Evolutionary conservation across 164 flowering plant genomes (phyloP).

Genomic region (Akebia trifoliata): DNA sequence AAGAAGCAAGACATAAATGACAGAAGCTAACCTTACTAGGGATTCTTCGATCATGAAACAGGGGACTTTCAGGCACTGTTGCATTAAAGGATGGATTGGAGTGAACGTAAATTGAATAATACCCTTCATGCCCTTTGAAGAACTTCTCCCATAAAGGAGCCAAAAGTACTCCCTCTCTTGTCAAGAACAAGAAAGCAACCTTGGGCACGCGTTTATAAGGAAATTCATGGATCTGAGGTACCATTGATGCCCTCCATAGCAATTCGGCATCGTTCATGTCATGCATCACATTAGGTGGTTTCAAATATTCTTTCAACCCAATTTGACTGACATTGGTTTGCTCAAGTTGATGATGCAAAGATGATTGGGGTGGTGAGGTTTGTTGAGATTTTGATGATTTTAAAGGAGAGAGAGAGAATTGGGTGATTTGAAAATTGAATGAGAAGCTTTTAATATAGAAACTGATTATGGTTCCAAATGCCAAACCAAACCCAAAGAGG

Average conservation of each 20-base stretch:
- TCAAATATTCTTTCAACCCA: conserved; percentile 26
- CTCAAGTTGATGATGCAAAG: background rate
- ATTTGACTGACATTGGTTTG: background rate
- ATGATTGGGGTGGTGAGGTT: background rate
- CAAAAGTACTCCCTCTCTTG: background rate
- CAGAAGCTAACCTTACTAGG: conserved; percentile 11
- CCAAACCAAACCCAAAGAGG: conserved; percentile 26
- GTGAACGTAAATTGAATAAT: background rate
- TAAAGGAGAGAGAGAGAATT: conserved; percentile 14
- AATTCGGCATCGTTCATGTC: conserved; percentile 12
- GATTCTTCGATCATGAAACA: conserved; percentile 6
- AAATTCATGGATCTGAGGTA: background rate
- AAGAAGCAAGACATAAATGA: background rate
- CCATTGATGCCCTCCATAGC: conserved; percentile 13
- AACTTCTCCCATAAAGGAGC: conserved; percentile 9
- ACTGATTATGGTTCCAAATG: conserved; percentile 20
- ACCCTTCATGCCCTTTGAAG: conserved; percentile 6
- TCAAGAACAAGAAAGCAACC: conserved; percentile 8
- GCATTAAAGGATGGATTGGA: background rate
- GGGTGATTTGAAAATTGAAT: conserved; percentile 19
- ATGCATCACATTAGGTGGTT: conserved; percentile 19
- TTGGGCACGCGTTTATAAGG: conserved; percentile 1
- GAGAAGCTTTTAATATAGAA: conserved; percentile 20
- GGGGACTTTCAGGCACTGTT: background rate
- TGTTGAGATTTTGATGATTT: conserved; percentile 1